Conservation (phyloP, 352 stramenopile genomes). For the Elongisporangium anandrum region DNA sequence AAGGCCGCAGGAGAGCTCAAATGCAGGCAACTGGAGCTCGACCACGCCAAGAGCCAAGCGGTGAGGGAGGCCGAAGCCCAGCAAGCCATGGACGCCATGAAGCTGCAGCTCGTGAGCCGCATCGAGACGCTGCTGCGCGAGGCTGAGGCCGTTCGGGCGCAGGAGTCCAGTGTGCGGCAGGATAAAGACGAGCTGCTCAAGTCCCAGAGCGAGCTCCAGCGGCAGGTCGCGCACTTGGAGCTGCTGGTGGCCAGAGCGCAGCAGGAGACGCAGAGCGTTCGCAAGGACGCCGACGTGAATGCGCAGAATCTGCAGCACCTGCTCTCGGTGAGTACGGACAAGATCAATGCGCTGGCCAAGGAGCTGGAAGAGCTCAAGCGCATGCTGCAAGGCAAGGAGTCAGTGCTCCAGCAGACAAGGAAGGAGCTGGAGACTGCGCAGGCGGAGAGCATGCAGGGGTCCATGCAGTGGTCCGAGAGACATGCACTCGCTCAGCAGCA, state of each 20-base stretch:
- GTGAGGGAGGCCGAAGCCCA: conserved; percentile 9
- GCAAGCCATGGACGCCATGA: conserved; percentile 35
- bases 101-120: conserved; percentile 50
- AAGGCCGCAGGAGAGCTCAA: conserved; percentile 12
- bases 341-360: conserved; percentile 37
- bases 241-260: conserved; percentile 39
- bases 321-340: conserved; percentile 26
- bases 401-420: conserved; percentile 8
- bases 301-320: conserved; percentile 39
- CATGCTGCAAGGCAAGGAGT: conserved; percentile 18
- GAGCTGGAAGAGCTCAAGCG: conserved; percentile 34
- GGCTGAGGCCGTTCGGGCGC: conserved; percentile 30
- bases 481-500: conserved; percentile 29
- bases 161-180: conserved; percentile 41
- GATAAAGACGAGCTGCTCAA: conserved; percentile 50
- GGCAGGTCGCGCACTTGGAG: conserved; percentile 31
- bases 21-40: conserved; percentile 11
- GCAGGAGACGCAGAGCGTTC: conserved; percentile 45
- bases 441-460: conserved; percentile 38
- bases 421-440: conserved; percentile 41
- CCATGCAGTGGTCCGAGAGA: conserved; percentile 27
- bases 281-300: conserved; percentile 40
- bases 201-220: conserved; percentile 28
- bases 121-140: conserved; percentile 60
- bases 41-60: conserved; percentile 10